Percentiles rank a stretch among this genome's conserved stretches.
Evolutionary conservation across 2,329 filamentous ascomycete genomes (phyloP).

Genomic region (Pleoardoris graminearum): DNA sequence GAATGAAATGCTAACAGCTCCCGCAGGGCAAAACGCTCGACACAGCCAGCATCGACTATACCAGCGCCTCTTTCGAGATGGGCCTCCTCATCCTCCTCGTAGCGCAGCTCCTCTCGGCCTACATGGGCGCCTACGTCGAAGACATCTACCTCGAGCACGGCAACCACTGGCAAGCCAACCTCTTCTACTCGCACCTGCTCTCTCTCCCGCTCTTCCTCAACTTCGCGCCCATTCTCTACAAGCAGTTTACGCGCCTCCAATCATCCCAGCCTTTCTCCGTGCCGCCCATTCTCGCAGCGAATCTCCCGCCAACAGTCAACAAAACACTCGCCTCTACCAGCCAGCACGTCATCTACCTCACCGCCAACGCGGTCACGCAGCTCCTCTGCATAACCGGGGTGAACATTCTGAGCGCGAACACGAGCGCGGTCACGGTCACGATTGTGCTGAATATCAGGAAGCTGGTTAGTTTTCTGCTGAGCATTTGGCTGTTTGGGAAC

Average conservation of each 20-base stretch:
- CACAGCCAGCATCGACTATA: slow-evolving; percentile 44
- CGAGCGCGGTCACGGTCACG: slow-evolving; percentile 90
- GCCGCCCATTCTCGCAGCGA: slow-evolving; percentile 31
- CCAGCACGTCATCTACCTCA: slow-evolving; percentile 71
- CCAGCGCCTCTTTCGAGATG: slow-evolving; percentile 59
- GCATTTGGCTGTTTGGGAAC: slow-evolving; percentile 95
- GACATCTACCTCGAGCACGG: slow-evolving; percentile 84
- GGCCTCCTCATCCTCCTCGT: slow-evolving; percentile 83
- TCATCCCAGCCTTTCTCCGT: slow-evolving; percentile 63
- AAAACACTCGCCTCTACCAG: slow-evolving; percentile 52
- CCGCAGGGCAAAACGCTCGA: slow-evolving; percentile 49
- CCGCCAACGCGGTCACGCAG: slow-evolving; percentile 83
- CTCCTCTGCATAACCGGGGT: slow-evolving; percentile 95
- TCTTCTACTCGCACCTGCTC: slow-evolving; percentile 86
- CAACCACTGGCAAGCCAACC: slow-evolving; percentile 89
- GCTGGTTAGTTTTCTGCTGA: slow-evolving; percentile 84
- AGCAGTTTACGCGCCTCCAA: slow-evolving; percentile 67
- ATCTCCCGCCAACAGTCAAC: slow-evolving; percentile 33
- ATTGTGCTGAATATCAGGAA: slow-evolving; percentile 97
- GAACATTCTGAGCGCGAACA: slow-evolving; percentile 86
- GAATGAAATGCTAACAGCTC: slow-evolving; percentile 8
- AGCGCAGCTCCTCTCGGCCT: slow-evolving; percentile 86
- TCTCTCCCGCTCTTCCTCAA: slow-evolving; percentile 77
- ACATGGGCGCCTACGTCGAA: slow-evolving; percentile 95
- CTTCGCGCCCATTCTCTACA: slow-evolving; percentile 66